Evolutionary conservation across 768 basidiomycete genomes (phyloP), one percentile per base, ranked within the genome.

Genomic region (Suillus luteus): DNA sequence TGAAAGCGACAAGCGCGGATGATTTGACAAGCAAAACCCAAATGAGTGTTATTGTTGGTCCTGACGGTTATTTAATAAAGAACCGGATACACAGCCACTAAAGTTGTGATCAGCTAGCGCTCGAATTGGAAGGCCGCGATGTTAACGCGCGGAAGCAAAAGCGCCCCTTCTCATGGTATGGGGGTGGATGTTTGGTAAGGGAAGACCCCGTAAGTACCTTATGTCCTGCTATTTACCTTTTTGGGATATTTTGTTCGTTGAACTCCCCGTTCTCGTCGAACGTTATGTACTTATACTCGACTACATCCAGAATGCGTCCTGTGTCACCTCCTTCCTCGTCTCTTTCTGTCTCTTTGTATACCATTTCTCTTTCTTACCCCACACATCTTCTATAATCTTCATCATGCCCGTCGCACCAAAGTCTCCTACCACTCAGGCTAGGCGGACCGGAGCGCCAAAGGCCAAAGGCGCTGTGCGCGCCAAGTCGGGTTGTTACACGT

Each of bases 401-500:
- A 73, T 77, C 77, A 71, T 67, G 69, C 67, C 67, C 68, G 75
- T 77, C 77, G 73, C 74, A 52, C 76, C 81, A 7, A 70, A 75
- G 3, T 78, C 82, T 40, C 84, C 82, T 22, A 73, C 74, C 0
- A 31, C 31, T 31, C 82, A 59, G 72, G 75, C 41, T 43, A 77
- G 63, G 80, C 78, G 79, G 67, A 66, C 78, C 74, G 85, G 85
- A 70, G 80, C 84, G 73, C 83, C 87, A 66, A 92, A 92, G 75
- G 82, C 86, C 66, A 93, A 92, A 82, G 91, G 89, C 73, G 88
- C 90, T 62, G 85, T 89, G 35, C 88, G 92, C 73, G 92, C 91
- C 62, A 93, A 93, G 83, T 90, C 90, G 60, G 92, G 92, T 67
- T 94, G 92, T 75, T 93, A 92, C 79, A 93, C 92, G 62, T 93